Evolutionary conservation across 2,329 filamentous ascomycete species (phyloP).

Genomic region (Taxawa tesnikishii): DNA sequence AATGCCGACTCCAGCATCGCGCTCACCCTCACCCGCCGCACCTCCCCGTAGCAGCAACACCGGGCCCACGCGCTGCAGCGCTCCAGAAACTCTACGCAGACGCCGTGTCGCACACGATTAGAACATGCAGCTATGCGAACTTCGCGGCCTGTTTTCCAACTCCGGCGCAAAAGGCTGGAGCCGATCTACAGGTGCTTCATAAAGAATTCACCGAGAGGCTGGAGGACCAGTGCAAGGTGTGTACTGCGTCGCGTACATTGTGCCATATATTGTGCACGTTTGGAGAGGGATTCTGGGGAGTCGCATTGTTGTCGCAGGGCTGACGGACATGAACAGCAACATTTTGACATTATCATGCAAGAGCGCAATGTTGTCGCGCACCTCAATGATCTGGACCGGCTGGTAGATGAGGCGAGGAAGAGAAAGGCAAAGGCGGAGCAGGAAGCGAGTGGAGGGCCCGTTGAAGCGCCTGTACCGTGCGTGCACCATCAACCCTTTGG

Average conservation of each 20-base stretch:
- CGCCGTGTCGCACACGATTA: slow-evolving; percentile 47
- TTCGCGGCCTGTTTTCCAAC: slow-evolving; percentile 55
- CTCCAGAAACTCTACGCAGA: slow-evolving; percentile 48
- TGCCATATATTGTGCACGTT: too few species aligned
- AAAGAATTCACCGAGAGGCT: slow-evolving; percentile 46
- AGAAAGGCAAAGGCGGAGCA: slow-evolving; percentile 34
- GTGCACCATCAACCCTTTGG: too few species aligned
- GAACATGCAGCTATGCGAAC: slow-evolving; percentile 47
- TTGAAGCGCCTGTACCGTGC: slow-evolving; percentile 31
- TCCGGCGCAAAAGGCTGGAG: slow-evolving; percentile 43
- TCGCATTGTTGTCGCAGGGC: too few species aligned
- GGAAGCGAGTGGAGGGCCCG: slow-evolving; percentile 21
- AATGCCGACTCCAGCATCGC: slow-evolving; percentile 9
- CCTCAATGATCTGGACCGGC: slow-evolving; percentile 48
- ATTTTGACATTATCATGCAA: slow-evolving; percentile 48
- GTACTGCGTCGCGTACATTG: slow-evolving; percentile 1
- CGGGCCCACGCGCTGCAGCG: slow-evolving; percentile 47
- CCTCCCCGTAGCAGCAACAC: slow-evolving; percentile 41
- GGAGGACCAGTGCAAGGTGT: slow-evolving; percentile 40
- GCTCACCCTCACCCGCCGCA: slow-evolving; percentile 38
- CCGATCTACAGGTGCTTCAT: slow-evolving; percentile 44
- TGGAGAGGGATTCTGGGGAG: too few species aligned
- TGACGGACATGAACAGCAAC: slow-evolving; percentile 20
- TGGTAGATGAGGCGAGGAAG: slow-evolving; percentile 45
- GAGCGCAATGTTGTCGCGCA: slow-evolving; percentile 44